Conservation (phyloP, 306 rosid species). For the Pyrus communis region DNA sequence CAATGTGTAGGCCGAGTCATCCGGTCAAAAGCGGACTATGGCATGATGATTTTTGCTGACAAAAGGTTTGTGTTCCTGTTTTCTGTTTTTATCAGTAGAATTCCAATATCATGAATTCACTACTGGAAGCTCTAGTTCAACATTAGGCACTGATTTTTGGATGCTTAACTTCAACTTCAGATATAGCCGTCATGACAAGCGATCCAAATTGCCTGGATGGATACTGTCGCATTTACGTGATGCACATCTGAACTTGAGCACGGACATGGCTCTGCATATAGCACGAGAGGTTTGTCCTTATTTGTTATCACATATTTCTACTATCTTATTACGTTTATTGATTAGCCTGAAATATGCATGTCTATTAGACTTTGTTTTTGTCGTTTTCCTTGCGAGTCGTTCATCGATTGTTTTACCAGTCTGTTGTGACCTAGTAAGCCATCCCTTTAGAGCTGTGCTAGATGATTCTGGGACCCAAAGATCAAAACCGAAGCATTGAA, state of each 20-base stretch:
- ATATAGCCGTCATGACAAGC: constrained; percentile 95
- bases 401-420: background rate
- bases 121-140: background rate
- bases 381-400: background rate
- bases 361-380: background rate
- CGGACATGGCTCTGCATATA: constrained; percentile 96
- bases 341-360: background rate
- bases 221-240: constrained; percentile 85
- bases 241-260: constrained; percentile 90
- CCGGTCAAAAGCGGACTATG: constrained; percentile 95
- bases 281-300: constrained; percentile 67
- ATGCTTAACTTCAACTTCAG: constrained; percentile 27
- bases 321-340: background rate
- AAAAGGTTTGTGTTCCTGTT: constrained; percentile 46
- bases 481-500: background rate
- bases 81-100: background rate
- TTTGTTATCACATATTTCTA: background rate
- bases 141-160: background rate
- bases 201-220: constrained; percentile 94
- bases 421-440: background rate
- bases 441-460: background rate
- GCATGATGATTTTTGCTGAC: constrained; percentile 99
- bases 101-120: background rate
- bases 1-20: constrained; percentile 97
- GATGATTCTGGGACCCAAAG: background rate